Conservation (phyloP, 192 early-diverging fungal species). For the Dimargaris xerosporica region DNA sequence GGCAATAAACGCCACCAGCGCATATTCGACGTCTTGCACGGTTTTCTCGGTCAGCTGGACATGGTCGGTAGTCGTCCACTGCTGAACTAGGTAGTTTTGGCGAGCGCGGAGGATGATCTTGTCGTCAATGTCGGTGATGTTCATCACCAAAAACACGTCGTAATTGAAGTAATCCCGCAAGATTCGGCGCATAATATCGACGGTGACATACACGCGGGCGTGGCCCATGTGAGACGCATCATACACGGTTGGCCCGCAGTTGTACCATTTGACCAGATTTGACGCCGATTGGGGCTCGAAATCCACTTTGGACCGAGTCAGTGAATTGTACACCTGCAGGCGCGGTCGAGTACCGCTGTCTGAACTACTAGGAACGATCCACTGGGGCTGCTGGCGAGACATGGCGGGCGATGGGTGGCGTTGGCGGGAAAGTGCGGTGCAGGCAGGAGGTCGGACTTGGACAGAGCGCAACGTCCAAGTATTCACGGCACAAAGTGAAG, state of each 20-base stretch:
- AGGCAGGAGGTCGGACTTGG: too few species aligned
- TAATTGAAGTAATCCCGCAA: slow-evolving; percentile 92
- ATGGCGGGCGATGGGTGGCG: too few species aligned
- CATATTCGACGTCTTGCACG: slow-evolving; percentile 36
- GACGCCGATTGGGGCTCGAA: slow-evolving; percentile 65
- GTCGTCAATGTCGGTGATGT: slow-evolving; percentile 98
- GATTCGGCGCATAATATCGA: slow-evolving; percentile 87
- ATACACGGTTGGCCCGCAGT: slow-evolving; percentile 97
- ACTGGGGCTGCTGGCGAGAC: too few species aligned
- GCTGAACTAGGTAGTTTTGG: slow-evolving; percentile 59
- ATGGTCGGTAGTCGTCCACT: slow-evolving; percentile 28
- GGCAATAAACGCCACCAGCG: slow-evolving; percentile 46
- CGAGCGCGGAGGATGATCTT: slow-evolving; percentile 91
- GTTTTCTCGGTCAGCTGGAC: slow-evolving; percentile 30
- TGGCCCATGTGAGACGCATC: slow-evolving; percentile 93
- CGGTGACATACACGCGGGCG: slow-evolving; percentile 81
- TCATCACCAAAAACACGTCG: slow-evolving; percentile 88
- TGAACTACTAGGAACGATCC: too few species aligned
- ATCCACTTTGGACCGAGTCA: slow-evolving; percentile 80
- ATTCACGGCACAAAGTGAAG: too few species aligned
- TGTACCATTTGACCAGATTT: slow-evolving; percentile 86
- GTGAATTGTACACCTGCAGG: slow-evolving; percentile 64
- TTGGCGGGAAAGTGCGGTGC: too few species aligned
- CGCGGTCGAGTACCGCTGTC: too few species aligned
- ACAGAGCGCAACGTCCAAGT: too few species aligned